Percentiles rank a stretch among this genome's conserved stretches.
These are phyloP conservation scores for Postia placenta DNA, from an alignment of 768 basidiomycete species.

Conservation along the genomic window DNA sequence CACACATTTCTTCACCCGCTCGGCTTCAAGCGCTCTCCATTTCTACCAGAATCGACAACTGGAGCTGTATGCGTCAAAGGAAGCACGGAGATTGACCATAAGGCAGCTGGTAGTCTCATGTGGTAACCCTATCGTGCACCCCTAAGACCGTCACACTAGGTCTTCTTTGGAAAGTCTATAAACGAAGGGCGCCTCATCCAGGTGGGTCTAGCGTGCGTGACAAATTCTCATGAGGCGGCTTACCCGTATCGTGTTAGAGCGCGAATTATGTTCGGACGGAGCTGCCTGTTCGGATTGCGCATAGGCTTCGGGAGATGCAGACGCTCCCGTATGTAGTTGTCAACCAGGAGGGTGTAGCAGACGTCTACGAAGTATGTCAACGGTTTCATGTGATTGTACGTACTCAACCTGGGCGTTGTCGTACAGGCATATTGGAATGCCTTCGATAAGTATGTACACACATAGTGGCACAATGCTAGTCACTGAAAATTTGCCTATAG, in stretches of 20 bases:
- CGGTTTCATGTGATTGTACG: neutral
- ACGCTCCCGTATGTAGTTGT: slow-evolving; percentile 82
- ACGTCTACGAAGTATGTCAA: slow-evolving; percentile 71
- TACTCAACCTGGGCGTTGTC: neutral
- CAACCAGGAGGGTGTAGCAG: slow-evolving; percentile 75
- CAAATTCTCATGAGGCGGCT: neutral
- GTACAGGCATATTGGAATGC: slow-evolving; percentile 78
- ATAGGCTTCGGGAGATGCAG: slow-evolving; percentile 83
- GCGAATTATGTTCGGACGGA: slow-evolving; percentile 90
- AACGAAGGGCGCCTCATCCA: slow-evolving; percentile 72
- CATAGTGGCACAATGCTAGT: neutral
- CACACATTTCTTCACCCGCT: neutral
- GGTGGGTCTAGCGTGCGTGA: slow-evolving; percentile 33
- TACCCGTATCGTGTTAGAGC: slow-evolving; percentile 40
- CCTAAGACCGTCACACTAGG: slow-evolving; percentile 34
- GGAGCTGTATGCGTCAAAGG: slow-evolving; percentile 72
- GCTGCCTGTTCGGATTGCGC: slow-evolving; percentile 81
- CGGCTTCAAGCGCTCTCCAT: slow-evolving; percentile 19
- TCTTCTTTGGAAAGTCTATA: slow-evolving; percentile 84
- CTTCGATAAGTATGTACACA: slow-evolving; percentile 64
- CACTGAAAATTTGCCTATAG: slow-evolving; percentile 10
- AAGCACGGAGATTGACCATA: slow-evolving; percentile 66
- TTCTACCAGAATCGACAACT: slow-evolving; percentile 84
- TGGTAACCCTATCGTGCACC: neutral
- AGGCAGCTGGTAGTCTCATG: slow-evolving; percentile 59